Conservation (phyloP, 2,329 filamentous ascomycete species). For the Sphaerulina musiva region DNA sequence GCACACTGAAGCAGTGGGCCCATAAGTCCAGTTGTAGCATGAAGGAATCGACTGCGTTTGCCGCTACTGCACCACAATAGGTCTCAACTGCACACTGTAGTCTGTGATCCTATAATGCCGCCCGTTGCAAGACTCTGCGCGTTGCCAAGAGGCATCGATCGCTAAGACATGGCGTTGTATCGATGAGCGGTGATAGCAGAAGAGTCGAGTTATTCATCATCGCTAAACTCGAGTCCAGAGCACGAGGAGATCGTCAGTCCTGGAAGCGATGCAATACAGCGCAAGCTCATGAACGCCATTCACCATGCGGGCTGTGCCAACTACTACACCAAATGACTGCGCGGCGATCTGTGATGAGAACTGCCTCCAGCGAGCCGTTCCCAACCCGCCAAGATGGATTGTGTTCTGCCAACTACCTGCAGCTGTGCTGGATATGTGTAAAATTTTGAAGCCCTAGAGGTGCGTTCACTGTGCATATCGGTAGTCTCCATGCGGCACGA, state of each 20-base stretch:
- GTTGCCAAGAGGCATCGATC: too few species aligned
- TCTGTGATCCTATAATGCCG: too few species aligned
- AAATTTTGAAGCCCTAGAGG: background rate
- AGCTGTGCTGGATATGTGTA: too few species aligned
- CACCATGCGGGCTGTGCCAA: background rate
- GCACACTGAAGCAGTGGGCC: background rate
- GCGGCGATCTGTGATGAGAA: background rate
- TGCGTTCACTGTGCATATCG: slow-evolving; percentile 7
- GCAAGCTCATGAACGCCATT: too few species aligned
- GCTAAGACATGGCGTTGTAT: too few species aligned
- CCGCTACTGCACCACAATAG: background rate
- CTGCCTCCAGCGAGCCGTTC: background rate
- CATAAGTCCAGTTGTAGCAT: background rate
- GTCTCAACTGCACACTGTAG: background rate
- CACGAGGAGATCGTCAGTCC: too few species aligned
- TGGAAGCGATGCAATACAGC: too few species aligned
- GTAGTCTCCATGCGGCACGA: slow-evolving; percentile 1
- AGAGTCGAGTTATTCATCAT: too few species aligned
- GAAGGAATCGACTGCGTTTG: background rate
- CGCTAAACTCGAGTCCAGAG: too few species aligned
- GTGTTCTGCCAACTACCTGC: background rate
- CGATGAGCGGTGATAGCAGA: too few species aligned
- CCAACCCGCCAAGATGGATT: background rate
- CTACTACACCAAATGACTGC: background rate
- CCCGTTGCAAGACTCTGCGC: background rate